These are phyloP conservation scores for Alternaria triticimaculans DNA, from an alignment of 2,329 filamentous ascomycete genomes.

Conservation along the genomic window DNA sequence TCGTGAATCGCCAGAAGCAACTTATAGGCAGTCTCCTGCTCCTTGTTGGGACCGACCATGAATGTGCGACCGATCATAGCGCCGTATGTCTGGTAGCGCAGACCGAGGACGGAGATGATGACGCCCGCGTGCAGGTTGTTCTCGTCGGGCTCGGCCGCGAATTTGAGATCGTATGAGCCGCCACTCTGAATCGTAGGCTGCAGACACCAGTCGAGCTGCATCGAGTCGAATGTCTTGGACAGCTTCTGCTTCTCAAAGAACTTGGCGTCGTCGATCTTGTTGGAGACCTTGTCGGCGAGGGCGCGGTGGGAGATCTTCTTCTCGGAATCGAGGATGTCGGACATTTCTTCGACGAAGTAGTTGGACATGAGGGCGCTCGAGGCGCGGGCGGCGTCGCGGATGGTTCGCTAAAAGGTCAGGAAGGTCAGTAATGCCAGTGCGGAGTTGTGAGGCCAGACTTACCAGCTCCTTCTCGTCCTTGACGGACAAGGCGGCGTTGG, in stretches of 20 bases:
- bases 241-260: conserved; percentile 91
- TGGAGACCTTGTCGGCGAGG: conserved; percentile 84
- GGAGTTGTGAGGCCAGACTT: conserved; percentile 22
- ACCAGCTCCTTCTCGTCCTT: conserved; percentile 94
- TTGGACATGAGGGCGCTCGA: conserved; percentile 94
- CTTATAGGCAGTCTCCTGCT: conserved; percentile 93
- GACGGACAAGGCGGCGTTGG: conserved; percentile 81
- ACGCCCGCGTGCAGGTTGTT: conserved; percentile 86
- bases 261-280: conserved; percentile 90
- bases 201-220: conserved; percentile 92
- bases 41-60: conserved; percentile 94
- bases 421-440: conserved; percentile 8
- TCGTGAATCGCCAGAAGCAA: conserved; percentile 85
- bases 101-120: conserved; percentile 88
- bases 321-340: conserved; percentile 90
- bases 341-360: conserved; percentile 99
- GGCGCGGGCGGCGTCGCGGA: conserved; percentile 92
- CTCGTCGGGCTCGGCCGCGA: conserved; percentile 78
- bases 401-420: conserved; percentile 67
- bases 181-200: conserved; percentile 93
- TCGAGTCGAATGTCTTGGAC: conserved; percentile 82
- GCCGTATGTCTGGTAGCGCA: conserved; percentile 95
- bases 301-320: conserved; percentile 94
- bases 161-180: conserved; percentile 89
- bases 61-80: conserved; percentile 93